Evolutionary conservation across 345 rosid genomes (phyloP).

Genomic region (Eucalyptus grandis): DNA sequence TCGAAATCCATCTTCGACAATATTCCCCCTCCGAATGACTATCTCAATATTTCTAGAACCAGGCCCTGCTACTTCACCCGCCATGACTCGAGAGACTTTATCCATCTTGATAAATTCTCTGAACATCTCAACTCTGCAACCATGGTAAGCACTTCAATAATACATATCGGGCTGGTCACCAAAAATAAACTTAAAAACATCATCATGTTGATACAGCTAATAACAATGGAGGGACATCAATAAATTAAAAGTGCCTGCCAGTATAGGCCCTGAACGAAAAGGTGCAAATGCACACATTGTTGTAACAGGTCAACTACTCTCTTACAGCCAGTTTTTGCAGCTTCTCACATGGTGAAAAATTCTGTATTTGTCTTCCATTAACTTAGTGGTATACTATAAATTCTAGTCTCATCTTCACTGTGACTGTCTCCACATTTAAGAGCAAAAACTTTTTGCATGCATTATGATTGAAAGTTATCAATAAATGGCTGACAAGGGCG

Average conservation of each 20-base stretch:
- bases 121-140: slow-evolving; percentile 82
- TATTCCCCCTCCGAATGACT: slow-evolving; percentile 82
- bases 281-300: not conserved
- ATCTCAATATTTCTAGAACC: slow-evolving; percentile 81
- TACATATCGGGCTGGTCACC: not conserved
- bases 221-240: not conserved
- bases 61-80: slow-evolving; percentile 82
- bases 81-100: slow-evolving; percentile 77
- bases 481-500: not conserved
- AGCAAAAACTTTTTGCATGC: not conserved
- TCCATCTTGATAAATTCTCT: slow-evolving; percentile 91
- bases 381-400: not conserved
- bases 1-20: slow-evolving; percentile 89
- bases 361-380: not conserved
- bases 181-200: not conserved
- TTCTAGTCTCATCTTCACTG: not conserved
- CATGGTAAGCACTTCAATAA: slow-evolving; percentile 12
- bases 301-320: not conserved
- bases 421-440: not conserved
- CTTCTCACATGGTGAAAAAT: not conserved
- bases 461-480: not conserved
- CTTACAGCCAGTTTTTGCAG: not conserved
- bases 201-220: not conserved
- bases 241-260: not conserved
- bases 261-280: not conserved